Percentiles rank a stretch among this genome's conserved stretches.
phyloP scores from a whole-genome alignment of 2,329 filamentous ascomycete genomes.

The Cytospora paraplurivora region DNA sequence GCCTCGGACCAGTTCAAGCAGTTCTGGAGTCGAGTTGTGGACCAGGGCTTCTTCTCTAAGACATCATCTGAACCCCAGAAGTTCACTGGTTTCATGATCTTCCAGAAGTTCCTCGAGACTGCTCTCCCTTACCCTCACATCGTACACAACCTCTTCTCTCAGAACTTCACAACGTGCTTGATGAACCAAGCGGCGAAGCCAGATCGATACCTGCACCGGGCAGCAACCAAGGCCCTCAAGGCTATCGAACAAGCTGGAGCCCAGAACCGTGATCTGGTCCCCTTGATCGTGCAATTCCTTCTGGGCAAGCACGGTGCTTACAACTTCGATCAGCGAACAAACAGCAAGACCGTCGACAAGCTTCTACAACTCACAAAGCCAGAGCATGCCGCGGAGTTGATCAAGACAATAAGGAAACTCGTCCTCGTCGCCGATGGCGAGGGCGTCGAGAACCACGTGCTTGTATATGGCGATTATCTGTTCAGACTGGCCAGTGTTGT shows the following conservation, averaged over 20 bases:
- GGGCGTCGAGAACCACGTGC: constrained; percentile 43
- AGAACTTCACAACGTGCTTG: constrained; percentile 78
- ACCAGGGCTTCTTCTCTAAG: constrained; percentile 82
- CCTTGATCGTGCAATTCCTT: constrained; percentile 66
- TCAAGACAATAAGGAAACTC: constrained; percentile 24
- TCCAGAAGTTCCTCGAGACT: constrained; percentile 70
- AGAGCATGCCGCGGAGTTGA: constrained; percentile 18
- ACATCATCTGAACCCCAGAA: constrained; percentile 86
- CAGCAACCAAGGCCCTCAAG: constrained; percentile 75
- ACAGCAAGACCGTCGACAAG: constrained; percentile 56
- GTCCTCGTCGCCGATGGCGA: constrained; percentile 36
- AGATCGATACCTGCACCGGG: constrained; percentile 77
- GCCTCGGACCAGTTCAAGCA: constrained; percentile 61
- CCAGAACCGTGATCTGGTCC: constrained; percentile 59
- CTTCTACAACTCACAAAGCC: constrained; percentile 45
- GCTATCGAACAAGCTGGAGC: constrained; percentile 67
- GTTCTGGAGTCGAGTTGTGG: constrained; percentile 86
- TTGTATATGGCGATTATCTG: constrained; percentile 57
- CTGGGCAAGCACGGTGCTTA: constrained; percentile 70
- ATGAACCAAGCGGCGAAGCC: constrained; percentile 80
- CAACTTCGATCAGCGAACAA: constrained; percentile 82
- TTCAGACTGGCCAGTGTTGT: constrained; percentile 52
- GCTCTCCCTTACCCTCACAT: constrained; percentile 51
- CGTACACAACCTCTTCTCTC: constrained; percentile 70
- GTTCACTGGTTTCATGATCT: constrained; percentile 86